A percentile compares a stretch with the other conserved stretches of the same genome.
phyloP scores from a whole-genome alignment of 192 early-diverging fungal species.

The Backusella tuberculispora region DNA sequence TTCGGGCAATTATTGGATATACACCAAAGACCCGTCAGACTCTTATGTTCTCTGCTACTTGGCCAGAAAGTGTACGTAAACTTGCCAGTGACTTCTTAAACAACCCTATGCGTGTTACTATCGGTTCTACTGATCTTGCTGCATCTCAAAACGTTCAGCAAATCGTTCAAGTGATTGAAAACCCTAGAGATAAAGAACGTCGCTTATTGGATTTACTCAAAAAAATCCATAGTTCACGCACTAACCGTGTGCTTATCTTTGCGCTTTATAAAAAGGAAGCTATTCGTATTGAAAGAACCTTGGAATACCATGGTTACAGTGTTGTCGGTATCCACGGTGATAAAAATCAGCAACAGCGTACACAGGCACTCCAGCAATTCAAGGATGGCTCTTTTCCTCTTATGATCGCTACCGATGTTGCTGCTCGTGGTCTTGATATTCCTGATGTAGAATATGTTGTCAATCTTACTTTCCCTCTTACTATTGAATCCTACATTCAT shows the following conservation, averaged over 20 bases:
- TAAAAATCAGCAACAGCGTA: slow-evolving; percentile 83
- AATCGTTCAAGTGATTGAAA: slow-evolving; percentile 87
- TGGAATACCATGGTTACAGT: slow-evolving; percentile 78
- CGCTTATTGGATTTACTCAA: slow-evolving; percentile 76
- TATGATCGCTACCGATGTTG: slow-evolving; percentile 94
- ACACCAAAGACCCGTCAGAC: slow-evolving; percentile 81
- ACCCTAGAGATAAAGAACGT: slow-evolving; percentile 72
- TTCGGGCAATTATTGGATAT: slow-evolving; percentile 83
- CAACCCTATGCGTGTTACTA: slow-evolving; percentile 80
- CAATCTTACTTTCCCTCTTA: slow-evolving; percentile 97
- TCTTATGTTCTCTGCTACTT: slow-evolving; percentile 96
- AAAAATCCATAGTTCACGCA: slow-evolving; percentile 83
- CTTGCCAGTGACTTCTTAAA: slow-evolving; percentile 82
- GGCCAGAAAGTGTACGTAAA: slow-evolving; percentile 89
- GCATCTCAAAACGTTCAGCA: slow-evolving; percentile 87
- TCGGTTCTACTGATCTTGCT: slow-evolving; percentile 87
- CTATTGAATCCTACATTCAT: slow-evolving; percentile 90
- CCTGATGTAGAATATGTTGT: slow-evolving; percentile 95
- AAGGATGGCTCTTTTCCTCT: slow-evolving; percentile 80
- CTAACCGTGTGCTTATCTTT: slow-evolving; percentile 92
- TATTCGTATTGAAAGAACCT: slow-evolving; percentile 71
- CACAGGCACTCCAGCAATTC: slow-evolving; percentile 79
- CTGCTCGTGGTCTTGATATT: slow-evolving; percentile 86
- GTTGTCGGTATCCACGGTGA: slow-evolving; percentile 92
- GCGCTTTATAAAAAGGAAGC: slow-evolving; percentile 98